Percentiles rank a stretch among this genome's conserved stretches.
Conservation (phyloP, 1,284 basidiomycete species). For the Malassezia vespertilionis region DNA sequence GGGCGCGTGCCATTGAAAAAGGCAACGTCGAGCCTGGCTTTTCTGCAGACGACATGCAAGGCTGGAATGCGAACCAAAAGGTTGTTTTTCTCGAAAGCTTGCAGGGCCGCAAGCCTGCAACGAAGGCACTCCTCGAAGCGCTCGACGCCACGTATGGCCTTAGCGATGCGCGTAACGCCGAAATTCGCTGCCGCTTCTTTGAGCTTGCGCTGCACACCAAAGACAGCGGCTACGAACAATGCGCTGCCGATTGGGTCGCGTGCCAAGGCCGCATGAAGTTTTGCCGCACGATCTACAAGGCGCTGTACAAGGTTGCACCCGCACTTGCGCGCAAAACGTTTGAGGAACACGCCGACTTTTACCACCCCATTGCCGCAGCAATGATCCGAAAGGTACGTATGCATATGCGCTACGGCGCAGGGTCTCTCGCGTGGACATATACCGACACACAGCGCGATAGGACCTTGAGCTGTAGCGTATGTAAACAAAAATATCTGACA, state of each 20-base stretch:
- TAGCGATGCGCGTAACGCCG: constrained; percentile 49
- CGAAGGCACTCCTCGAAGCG: constrained; percentile 36
- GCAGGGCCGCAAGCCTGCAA: constrained; percentile 44
- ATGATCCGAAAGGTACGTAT: constrained; percentile 43
- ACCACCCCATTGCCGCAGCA: constrained; percentile 45
- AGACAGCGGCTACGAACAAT: constrained; percentile 49
- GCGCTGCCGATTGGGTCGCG: constrained; percentile 51
- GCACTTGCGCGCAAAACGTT: constrained; percentile 58
- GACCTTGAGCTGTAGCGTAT: constrained; percentile 13
- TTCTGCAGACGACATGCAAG: constrained; percentile 26
- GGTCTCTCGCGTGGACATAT: constrained; percentile 4
- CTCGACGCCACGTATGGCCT: constrained; percentile 51
- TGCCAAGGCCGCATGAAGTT: constrained; percentile 51
- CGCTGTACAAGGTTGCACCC: constrained; percentile 54
- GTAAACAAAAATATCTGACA: background rate
- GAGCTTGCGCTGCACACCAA: constrained; percentile 50
- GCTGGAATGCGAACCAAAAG: constrained; percentile 42
- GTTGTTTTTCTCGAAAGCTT: constrained; percentile 53
- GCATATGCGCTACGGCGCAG: background rate
- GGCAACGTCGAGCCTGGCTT: constrained; percentile 18
- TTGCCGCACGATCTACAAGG: constrained; percentile 50
- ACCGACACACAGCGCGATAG: constrained; percentile 9
- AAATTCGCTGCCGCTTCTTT: constrained; percentile 52
- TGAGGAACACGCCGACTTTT: constrained; percentile 53
- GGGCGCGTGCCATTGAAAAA: constrained; percentile 50